These are phyloP conservation scores for Eucalyptus dawsonii DNA, from an alignment of 345 rosid genomes.

Conservation along the genomic window DNA sequence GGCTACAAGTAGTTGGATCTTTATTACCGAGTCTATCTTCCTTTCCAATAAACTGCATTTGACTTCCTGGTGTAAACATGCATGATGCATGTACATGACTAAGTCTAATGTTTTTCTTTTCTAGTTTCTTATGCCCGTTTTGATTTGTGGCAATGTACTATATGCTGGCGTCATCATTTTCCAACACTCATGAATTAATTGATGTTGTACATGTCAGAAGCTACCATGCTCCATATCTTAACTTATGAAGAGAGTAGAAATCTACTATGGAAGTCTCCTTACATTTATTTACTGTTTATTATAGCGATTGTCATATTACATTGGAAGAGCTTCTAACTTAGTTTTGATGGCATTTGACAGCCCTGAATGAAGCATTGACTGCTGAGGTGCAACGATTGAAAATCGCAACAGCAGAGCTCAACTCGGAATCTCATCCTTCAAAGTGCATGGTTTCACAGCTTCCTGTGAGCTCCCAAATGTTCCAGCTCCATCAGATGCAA, in stretches of 20 bases:
- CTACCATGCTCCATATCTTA: neutral
- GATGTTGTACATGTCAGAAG: neutral
- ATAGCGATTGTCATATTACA: neutral
- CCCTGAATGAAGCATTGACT: slow-evolving; percentile 44
- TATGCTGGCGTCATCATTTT: neutral
- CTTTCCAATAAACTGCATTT: neutral
- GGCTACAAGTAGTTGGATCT: neutral
- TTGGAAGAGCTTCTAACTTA: neutral
- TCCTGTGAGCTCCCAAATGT: slow-evolving; percentile 31
- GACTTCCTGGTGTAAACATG: neutral
- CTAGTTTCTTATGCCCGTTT: neutral
- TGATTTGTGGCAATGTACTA: neutral
- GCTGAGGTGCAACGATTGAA: slow-evolving; percentile 57
- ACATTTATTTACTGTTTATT: neutral
- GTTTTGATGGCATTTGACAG: slow-evolving; percentile 12
- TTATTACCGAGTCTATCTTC: neutral
- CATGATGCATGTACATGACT: neutral
- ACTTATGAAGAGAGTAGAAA: neutral
- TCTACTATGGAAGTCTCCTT: neutral
- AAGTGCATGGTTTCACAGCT: slow-evolving; percentile 31
- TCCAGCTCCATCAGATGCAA: slow-evolving; percentile 36
- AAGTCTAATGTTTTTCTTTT: neutral
- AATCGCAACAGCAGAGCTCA: slow-evolving; percentile 22
- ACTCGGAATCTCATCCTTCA: slow-evolving; percentile 27
- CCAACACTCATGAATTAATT: neutral